Conservation (phyloP, 2,329 filamentous ascomycete genomes). For the Furcasterigmium furcatum region DNA sequence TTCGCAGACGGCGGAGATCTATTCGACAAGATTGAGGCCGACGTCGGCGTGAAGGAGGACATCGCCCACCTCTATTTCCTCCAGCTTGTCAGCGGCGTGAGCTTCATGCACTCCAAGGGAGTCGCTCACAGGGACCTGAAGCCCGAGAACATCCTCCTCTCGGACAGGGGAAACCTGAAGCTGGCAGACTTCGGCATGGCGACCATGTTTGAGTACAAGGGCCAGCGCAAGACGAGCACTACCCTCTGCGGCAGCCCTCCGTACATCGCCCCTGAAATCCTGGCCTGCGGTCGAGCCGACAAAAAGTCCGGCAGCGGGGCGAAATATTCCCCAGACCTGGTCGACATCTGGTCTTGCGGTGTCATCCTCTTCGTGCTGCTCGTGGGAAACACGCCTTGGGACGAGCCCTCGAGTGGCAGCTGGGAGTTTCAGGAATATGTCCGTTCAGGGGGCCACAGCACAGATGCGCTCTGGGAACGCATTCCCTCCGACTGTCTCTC, state of each 20-base stretch:
- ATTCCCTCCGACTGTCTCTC: conserved; percentile 74
- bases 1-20: conserved; percentile 91
- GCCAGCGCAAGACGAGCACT: conserved; percentile 74
- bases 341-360: conserved; percentile 96
- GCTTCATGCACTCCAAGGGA: conserved; percentile 94
- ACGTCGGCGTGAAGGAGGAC: conserved; percentile 89
- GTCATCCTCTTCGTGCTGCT: conserved; percentile 96
- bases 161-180: conserved; percentile 81
- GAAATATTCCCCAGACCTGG: conserved; percentile 74
- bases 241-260: conserved; percentile 95
- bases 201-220: conserved; percentile 88
- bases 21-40: conserved; percentile 99
- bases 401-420: conserved; percentile 80
- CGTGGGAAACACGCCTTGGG: conserved; percentile 97
- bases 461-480: conserved; percentile 81
- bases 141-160: conserved; percentile 92
- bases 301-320: conserved; percentile 43
- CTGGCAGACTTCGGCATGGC: conserved; percentile 96
- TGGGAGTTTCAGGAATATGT: conserved; percentile 92
- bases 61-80: conserved; percentile 96
- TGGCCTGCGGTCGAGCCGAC: conserved; percentile 47
- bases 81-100: conserved; percentile 85
- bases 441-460: conserved; percentile 73
- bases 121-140: conserved; percentile 91
- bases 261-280: conserved; percentile 94